phyloP scores from a whole-genome alignment of 768 basidiomycete genomes.

The Rhizopogon sp. region DNA sequence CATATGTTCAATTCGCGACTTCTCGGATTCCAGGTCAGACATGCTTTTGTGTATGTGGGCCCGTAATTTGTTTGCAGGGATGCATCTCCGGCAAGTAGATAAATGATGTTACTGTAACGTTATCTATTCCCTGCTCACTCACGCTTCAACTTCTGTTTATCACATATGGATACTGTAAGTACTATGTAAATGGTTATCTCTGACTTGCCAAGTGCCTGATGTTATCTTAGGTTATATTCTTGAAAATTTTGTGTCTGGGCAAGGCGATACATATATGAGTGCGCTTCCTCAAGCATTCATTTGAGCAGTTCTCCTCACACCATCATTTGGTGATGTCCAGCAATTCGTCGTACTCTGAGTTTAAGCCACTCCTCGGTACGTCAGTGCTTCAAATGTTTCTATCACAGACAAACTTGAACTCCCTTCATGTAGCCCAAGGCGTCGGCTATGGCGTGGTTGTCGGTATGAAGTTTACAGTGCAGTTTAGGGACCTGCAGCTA shows the following conservation, averaged over 20 bases:
- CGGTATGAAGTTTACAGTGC: slow-evolving; percentile 23
- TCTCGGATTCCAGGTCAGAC: too few relatives aligned
- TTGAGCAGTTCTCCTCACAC: neutral
- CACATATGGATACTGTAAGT: neutral
- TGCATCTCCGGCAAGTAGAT: neutral
- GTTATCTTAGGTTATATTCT: too few relatives aligned
- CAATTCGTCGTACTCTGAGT: slow-evolving; percentile 24
- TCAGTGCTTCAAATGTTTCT: neutral
- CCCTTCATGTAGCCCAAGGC: slow-evolving; percentile 30
- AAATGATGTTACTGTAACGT: too few relatives aligned
- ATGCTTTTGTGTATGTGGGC: too few relatives aligned
- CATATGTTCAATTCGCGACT: too few relatives aligned
- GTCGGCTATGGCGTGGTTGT: slow-evolving; percentile 48
- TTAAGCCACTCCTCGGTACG: slow-evolving; percentile 36
- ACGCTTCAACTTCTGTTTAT: neutral
- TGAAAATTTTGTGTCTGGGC: too few relatives aligned
- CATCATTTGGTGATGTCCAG: slow-evolving; percentile 9
- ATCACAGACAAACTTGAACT: neutral
- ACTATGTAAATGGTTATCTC: neutral
- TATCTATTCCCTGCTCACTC: neutral
- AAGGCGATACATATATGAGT: neutral
- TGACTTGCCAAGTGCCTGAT: neutral
- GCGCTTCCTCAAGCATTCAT: neutral
- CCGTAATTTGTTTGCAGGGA: neutral
- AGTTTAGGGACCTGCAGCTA: neutral